phyloP scores from a whole-genome alignment of 306 rosid genomes.

The Senna siamea region DNA sequence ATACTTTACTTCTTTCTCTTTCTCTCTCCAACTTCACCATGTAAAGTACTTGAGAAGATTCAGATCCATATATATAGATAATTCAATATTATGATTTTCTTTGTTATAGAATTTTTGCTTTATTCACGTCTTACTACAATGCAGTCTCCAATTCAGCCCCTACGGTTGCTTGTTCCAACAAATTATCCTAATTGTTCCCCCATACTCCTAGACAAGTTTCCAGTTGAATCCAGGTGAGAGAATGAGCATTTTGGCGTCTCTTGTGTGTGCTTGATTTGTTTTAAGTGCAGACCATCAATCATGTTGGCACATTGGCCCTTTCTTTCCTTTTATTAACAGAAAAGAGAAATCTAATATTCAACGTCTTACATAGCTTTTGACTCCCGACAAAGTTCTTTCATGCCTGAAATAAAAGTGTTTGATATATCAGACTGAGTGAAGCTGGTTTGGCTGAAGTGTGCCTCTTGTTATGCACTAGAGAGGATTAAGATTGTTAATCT shows the following conservation, averaged over 20 bases:
- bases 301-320: neutral
- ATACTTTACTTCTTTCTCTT: too few relatives aligned
- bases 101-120: slow-evolving; percentile 25
- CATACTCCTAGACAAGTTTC: slow-evolving; percentile 79
- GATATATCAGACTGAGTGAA: slow-evolving; percentile 4
- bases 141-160: slow-evolving; percentile 93
- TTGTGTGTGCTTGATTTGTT: slow-evolving; percentile 26
- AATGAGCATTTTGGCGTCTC: slow-evolving; percentile 31
- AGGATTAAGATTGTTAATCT: neutral
- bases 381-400: neutral
- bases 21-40: too few relatives aligned
- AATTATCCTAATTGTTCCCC: slow-evolving; percentile 91
- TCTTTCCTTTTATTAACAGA: slow-evolving; percentile 30
- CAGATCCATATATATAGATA: too few relatives aligned
- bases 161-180: slow-evolving; percentile 86
- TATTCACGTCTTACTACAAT: slow-evolving; percentile 37
- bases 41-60: too few relatives aligned
- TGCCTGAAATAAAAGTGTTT: slow-evolving; percentile 6
- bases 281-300: slow-evolving; percentile 12
- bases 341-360: slow-evolving; percentile 6
- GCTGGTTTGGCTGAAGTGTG: slow-evolving; percentile 19
- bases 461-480: neutral
- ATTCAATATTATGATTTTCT: neutral
- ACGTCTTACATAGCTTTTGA: slow-evolving; percentile 10
- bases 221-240: slow-evolving; percentile 79